Conservation (phyloP, 257 asterid genomes). For the Solanum raphanifolium region DNA sequence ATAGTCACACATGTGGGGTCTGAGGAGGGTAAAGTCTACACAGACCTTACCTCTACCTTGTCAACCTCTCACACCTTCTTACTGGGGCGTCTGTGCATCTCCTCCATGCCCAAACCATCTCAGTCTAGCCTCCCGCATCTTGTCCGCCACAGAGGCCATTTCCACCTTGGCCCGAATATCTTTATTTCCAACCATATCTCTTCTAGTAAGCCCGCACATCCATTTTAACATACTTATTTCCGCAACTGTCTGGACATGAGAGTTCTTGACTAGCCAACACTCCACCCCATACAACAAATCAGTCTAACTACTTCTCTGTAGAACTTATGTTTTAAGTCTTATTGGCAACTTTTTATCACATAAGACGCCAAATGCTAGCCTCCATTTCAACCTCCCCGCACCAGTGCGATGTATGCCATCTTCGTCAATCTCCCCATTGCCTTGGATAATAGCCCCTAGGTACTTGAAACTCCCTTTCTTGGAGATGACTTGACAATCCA, state of each 20-base stretch:
- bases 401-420: neutral
- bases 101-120: neutral
- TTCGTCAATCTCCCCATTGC: neutral
- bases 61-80: neutral
- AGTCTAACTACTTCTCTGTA: neutral
- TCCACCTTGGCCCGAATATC: neutral
- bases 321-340: neutral
- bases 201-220: neutral
- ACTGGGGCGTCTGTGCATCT: neutral
- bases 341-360: neutral
- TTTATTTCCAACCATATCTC: neutral
- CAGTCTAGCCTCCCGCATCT: neutral
- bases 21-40: neutral
- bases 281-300: neutral
- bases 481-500: neutral
- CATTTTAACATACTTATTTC: neutral
- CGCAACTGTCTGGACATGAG: neutral
- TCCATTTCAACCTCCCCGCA: neutral
- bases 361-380: neutral
- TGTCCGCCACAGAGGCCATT: neutral
- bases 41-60: neutral
- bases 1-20: neutral
- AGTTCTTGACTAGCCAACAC: neutral
- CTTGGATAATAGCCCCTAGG: neutral
- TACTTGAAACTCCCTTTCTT: neutral